Evolutionary conservation across 495 filamentous ascomycete species (phyloP), one percentile per base, ranked within the genome.

Genomic region (Podospora pseudopauciseta): DNA sequence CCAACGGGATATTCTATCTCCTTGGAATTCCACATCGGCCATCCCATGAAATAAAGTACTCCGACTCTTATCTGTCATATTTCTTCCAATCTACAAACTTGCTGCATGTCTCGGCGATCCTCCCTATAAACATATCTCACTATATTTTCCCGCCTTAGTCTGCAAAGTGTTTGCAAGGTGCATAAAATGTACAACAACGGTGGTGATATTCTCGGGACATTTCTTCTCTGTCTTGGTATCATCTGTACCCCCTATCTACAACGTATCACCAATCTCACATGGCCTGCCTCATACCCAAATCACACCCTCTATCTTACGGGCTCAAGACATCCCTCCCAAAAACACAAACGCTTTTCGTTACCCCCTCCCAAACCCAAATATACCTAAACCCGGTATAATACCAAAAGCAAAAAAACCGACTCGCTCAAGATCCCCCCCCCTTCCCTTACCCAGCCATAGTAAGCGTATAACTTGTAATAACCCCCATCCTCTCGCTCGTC

Each of bases 401-500:
- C 39, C 39, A 49, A 3, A 66, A 18, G 60, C 39, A 44, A 56
- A 55, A 27, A 49, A 44, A 6, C 19, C 44, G 23, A 23, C 30
- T 62, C 60, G 30, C 39, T 39, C 34, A 53, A 23, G 9, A 59
- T 60, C 11, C 20, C 63, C 27, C 49, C 39, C 65, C 63, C 30
- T 19, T 18, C 6, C 61, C n/a, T 70, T 58, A 79, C 32, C 77
- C 78, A 58, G 76, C 78, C 73, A 77, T 74, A 18, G 76, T 77
- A 54, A 80, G 49, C 11, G 80, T 83, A 72, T 83, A 83, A 54
- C 77, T 77, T 23, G 94, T 97, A 76, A 99, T 93, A 60, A 92
- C 90, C 73, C 89, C 87, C 92, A 97, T 94, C 71, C 94, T 81
- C 82, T 97, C 93, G 60, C 88, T 92, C 53, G 91, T 96, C 74